These are phyloP conservation scores for Tricholoma flavovirens DNA, from an alignment of 768 basidiomycete genomes.

Conservation along the genomic window DNA sequence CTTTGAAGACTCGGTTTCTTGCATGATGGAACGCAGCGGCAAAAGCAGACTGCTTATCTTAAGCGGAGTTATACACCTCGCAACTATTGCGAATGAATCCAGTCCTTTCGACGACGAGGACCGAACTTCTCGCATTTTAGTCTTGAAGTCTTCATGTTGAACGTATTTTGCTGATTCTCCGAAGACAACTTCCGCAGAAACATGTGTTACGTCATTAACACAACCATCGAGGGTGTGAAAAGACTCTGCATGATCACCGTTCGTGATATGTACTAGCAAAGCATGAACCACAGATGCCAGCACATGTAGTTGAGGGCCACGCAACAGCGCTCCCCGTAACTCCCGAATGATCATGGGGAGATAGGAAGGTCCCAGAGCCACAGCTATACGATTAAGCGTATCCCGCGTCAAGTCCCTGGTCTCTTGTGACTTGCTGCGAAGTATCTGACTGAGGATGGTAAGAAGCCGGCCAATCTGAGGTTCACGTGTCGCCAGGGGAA, in stretches of 20 bases:
- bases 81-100: conserved; percentile 79
- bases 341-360: conserved; percentile 73
- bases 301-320: conserved; percentile 93
- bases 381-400: conserved; percentile 73
- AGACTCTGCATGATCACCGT: conserved; percentile 42
- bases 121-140: conserved; percentile 89
- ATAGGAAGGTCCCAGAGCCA: conserved; percentile 66
- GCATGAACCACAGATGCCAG: conserved; percentile 82
- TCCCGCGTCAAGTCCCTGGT: conserved; percentile 83
- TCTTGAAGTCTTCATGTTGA: conserved; percentile 85
- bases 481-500: conserved; percentile 59
- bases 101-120: conserved; percentile 77
- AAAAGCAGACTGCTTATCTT: conserved; percentile 71
- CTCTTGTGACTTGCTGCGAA: conserved; percentile 93
- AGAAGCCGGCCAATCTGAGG: conserved; percentile 71
- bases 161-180: conserved; percentile 91
- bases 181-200: conserved; percentile 88
- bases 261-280: conserved; percentile 74
- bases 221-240: conserved; percentile 71
- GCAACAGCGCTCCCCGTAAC: conserved; percentile 73
- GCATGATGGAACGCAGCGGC: conserved; percentile 80
- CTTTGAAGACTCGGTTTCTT: conserved; percentile 76
- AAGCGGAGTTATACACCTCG: conserved; percentile 70
- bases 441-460: conserved; percentile 81
- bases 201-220: conserved; percentile 70